Evolutionary conservation across 2,329 filamentous ascomycete genomes (phyloP).

Genomic region (Claviceps pazoutovae): DNA sequence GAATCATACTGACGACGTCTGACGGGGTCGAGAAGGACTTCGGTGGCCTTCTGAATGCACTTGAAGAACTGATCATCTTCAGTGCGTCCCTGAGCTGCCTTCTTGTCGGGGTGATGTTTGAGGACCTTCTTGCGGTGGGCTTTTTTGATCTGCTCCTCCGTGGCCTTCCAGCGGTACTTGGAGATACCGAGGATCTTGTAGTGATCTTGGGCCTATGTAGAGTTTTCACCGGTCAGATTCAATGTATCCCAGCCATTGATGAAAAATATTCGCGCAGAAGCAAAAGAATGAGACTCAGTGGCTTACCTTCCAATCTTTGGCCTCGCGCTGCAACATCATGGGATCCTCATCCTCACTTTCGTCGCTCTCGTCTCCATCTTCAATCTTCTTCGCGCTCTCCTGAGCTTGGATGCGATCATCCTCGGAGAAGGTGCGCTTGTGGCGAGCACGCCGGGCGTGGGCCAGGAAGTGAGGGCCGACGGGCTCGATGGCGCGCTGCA

Average conservation of each 20-base stretch:
- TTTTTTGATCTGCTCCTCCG: conserved; percentile 96
- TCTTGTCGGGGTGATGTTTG: conserved; percentile 98
- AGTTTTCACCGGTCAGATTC: background rate
- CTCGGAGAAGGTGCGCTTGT: conserved; percentile 96
- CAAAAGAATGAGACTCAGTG: background rate
- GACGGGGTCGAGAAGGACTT: conserved; percentile 80
- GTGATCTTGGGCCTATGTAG: conserved; percentile 71
- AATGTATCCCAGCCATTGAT: background rate
- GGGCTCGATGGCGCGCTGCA: conserved; percentile 82
- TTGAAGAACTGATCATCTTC: conserved; percentile 99
- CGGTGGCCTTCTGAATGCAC: conserved; percentile 97
- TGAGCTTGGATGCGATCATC: conserved; percentile 96
- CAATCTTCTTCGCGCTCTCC: conserved; percentile 87
- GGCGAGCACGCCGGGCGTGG: conserved; percentile 85
- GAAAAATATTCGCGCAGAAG: too few species aligned
- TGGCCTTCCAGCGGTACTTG: conserved; percentile 85
- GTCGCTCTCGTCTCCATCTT: conserved; percentile 79
- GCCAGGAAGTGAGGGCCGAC: conserved; percentile 96
- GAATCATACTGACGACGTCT: conserved; percentile 94
- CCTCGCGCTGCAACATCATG: conserved; percentile 79
- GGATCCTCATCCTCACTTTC: conserved; percentile 91
- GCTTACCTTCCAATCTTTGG: conserved; percentile 97
- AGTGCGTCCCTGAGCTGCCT: conserved; percentile 71
- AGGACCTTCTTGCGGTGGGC: conserved; percentile 99
- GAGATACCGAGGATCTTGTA: conserved; percentile 90